Evolutionary conservation across 371 early-diverging fungal genomes (phyloP).

Genomic region (Lichtheimia ramosa): DNA sequence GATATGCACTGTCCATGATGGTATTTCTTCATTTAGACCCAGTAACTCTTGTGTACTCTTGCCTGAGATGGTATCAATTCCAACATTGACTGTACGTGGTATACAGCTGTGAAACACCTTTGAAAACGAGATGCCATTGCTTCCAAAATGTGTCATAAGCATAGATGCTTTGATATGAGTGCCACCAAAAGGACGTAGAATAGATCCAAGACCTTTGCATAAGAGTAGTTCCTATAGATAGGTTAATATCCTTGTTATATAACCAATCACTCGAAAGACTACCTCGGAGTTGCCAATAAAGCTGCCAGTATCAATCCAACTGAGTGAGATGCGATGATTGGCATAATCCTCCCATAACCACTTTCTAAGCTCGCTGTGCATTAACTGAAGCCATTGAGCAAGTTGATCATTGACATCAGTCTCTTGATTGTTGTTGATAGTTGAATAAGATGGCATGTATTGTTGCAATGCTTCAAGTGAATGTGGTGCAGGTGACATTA

Average conservation of each 20-base stretch:
- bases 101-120: no score
- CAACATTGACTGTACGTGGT: no score
- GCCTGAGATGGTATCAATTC: no score
- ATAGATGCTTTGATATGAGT: not conserved
- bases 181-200: slow-evolving; percentile 8
- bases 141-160: not conserved
- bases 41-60: no score
- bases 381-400: not conserved
- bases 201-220: not conserved
- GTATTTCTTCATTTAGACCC: no score
- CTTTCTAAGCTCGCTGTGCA: slow-evolving; percentile 8
- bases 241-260: slow-evolving; percentile 46
- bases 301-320: slow-evolving; percentile 7
- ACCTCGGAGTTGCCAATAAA: not conserved
- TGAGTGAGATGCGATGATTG: slow-evolving; percentile 11
- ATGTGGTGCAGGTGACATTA: slow-evolving; percentile 9
- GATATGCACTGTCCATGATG: no score
- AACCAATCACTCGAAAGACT: slow-evolving; percentile 45
- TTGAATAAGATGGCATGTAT: not conserved
- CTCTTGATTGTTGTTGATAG: not conserved
- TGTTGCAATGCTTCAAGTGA: not conserved
- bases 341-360: slow-evolving; percentile 12
- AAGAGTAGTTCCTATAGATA: not conserved
- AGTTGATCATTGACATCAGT: not conserved
- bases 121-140: slow-evolving; percentile 3